phyloP scores from a whole-genome alignment of 1,284 basidiomycete genomes.

The Heterobasidion parviporum region DNA sequence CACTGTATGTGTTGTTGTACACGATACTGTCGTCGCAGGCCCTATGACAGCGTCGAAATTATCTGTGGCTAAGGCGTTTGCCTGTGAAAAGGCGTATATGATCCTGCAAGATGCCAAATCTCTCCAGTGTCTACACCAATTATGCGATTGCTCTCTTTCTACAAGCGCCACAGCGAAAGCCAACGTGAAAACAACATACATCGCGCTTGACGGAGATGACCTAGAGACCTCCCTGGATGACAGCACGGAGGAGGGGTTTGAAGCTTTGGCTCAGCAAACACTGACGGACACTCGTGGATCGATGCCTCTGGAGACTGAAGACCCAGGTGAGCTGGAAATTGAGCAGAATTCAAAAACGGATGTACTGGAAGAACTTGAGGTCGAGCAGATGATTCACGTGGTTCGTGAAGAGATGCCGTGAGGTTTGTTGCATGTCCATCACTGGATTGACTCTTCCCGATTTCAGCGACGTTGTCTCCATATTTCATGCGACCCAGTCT shows the following conservation, averaged over 20 bases:
- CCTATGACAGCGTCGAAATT: constrained; percentile 49
- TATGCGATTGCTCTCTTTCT: constrained; percentile 44
- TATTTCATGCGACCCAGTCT: no score
- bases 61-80: constrained; percentile 55
- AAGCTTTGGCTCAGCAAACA: constrained; percentile 20
- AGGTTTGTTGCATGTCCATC: no score
- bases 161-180: not conserved
- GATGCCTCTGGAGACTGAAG: not conserved
- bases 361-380: not conserved
- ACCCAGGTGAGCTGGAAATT: constrained; percentile 6
- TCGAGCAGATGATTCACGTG: not conserved
- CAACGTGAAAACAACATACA: not conserved
- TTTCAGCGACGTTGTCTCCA: no score
- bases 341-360: constrained; percentile 3
- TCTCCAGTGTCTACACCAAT: constrained; percentile 30
- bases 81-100: constrained; percentile 48
- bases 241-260: constrained; percentile 31
- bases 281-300: constrained; percentile 9
- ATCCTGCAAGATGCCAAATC: constrained; percentile 40
- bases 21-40: constrained; percentile 47
- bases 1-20: constrained; percentile 47
- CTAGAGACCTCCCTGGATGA: constrained; percentile 16
- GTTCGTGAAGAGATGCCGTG: not conserved
- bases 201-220: constrained; percentile 6
- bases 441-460: no score